These are phyloP conservation scores for Phlegmacium glaucopus DNA, from an alignment of 768 basidiomycete species.

Conservation along the genomic window DNA sequence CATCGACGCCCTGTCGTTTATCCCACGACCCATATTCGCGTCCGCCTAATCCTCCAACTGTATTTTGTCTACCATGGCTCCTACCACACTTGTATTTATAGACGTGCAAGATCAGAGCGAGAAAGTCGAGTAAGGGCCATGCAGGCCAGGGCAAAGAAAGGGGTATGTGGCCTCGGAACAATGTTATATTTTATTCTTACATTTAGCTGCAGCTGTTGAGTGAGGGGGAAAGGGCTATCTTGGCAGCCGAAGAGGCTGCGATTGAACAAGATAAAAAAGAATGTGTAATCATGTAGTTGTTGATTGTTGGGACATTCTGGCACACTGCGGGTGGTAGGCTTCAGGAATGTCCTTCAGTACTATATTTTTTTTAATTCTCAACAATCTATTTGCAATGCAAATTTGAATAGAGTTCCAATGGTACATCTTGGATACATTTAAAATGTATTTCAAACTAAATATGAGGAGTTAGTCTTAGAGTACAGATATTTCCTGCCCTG, in stretches of 20 bases:
- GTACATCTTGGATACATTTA: too few relatives aligned
- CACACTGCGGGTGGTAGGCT: too few relatives aligned
- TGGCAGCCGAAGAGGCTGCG: conserved; percentile 50
- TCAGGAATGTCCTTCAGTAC: too few relatives aligned
- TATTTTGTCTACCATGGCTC: conserved; percentile 19
- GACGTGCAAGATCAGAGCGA: conserved; percentile 72
- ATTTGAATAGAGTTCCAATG: too few relatives aligned
- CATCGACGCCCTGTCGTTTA: conserved; percentile 47
- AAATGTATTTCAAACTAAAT: too few relatives aligned
- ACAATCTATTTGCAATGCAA: too few relatives aligned
- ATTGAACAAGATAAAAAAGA: conserved; percentile 41
- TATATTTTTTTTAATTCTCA: too few relatives aligned
- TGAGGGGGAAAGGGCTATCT: conserved; percentile 59
- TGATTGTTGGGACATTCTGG: neutral
- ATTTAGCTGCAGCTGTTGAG: conserved; percentile 42
- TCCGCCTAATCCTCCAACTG: conserved; percentile 47
- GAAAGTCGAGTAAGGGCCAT: conserved; percentile 69
- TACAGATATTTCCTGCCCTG: too few relatives aligned
- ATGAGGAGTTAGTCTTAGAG: too few relatives aligned
- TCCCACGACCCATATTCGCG: conserved; percentile 67
- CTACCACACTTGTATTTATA: conserved; percentile 25
- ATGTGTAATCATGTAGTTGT: conserved; percentile 54
- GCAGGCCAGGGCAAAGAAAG: conserved; percentile 71
- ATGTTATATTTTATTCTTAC: neutral
- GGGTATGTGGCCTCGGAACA: conserved; percentile 42